phyloP scores from a whole-genome alignment of 768 basidiomycete genomes.

The Phlegmacium glaucopus region DNA sequence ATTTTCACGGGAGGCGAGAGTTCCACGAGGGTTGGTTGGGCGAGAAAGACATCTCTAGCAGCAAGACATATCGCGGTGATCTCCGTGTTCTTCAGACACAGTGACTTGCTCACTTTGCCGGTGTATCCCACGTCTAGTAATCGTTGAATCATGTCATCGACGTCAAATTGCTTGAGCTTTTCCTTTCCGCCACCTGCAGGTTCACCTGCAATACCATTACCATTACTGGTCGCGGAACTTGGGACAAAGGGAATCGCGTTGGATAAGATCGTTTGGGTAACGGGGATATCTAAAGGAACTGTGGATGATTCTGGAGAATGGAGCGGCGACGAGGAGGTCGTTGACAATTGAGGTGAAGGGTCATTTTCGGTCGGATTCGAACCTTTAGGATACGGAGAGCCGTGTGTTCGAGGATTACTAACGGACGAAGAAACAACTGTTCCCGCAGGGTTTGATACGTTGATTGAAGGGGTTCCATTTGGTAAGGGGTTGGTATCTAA shows the following conservation, averaged over 20 bases:
- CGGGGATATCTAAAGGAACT: slow-evolving; percentile 71
- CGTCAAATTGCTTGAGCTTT: slow-evolving; percentile 73
- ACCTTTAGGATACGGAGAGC: slow-evolving; percentile 35
- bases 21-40: slow-evolving; percentile 95
- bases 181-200: slow-evolving; percentile 46
- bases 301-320: slow-evolving; percentile 40
- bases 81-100: slow-evolving; percentile 94
- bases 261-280: slow-evolving; percentile 83
- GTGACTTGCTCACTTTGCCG: slow-evolving; percentile 95
- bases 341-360: slow-evolving; percentile 34
- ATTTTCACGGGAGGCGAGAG: slow-evolving; percentile 98
- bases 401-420: slow-evolving; percentile 23
- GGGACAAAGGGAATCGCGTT: slow-evolving; percentile 55
- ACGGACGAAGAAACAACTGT: slow-evolving; percentile 23
- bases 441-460: slow-evolving; percentile 41
- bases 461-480: slow-evolving; percentile 45
- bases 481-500: slow-evolving; percentile 36
- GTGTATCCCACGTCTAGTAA: slow-evolving; percentile 96
- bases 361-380: slow-evolving; percentile 24
- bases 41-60: slow-evolving; percentile 93
- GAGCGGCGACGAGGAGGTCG: slow-evolving; percentile 37
- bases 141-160: slow-evolving; percentile 98
- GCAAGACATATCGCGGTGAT: slow-evolving; percentile 93
- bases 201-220: slow-evolving; percentile 37
- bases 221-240: slow-evolving; percentile 42